These are phyloP conservation scores for Cercospora berteroae DNA, from an alignment of 2,329 filamentous ascomycete species.

Conservation along the genomic window DNA sequence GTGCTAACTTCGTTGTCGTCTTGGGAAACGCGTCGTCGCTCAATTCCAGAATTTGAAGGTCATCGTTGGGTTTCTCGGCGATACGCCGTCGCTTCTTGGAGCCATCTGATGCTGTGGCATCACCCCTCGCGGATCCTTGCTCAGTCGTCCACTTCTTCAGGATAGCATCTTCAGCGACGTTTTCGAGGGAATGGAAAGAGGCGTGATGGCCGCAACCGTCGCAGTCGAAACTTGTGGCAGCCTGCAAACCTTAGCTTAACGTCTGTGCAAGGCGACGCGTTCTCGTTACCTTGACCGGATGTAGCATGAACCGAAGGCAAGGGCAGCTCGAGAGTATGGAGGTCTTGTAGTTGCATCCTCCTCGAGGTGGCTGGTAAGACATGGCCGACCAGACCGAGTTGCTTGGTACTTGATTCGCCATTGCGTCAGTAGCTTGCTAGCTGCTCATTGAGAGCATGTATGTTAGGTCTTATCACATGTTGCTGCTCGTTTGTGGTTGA, in stretches of 20 bases:
- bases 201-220: constrained; percentile 58
- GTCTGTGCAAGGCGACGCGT: background rate
- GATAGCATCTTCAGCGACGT: constrained; percentile 49
- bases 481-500: background rate
- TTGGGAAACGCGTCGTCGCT: constrained; percentile 12
- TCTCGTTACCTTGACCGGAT: constrained; percentile 39
- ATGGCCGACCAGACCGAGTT: constrained; percentile 53
- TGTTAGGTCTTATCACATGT: background rate
- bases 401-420: constrained; percentile 33
- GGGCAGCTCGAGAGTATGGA: constrained; percentile 50
- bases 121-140: constrained; percentile 29
- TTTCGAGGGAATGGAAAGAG: constrained; percentile 55
- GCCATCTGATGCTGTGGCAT: constrained; percentile 16
- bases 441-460: background rate
- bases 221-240: constrained; percentile 53
- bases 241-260: constrained; percentile 30
- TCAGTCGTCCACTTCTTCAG: constrained; percentile 46
- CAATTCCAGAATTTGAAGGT: constrained; percentile 22
- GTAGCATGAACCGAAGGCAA: constrained; percentile 57
- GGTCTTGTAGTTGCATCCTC: constrained; percentile 51
- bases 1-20: background rate
- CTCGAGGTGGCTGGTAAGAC: constrained; percentile 52
- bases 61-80: constrained; percentile 19
- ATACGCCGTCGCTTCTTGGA: constrained; percentile 32
- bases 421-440: constrained; percentile 9